A percentile compares a stretch with the other conserved stretches of the same genome.
Evolutionary conservation across 2,329 filamentous ascomycete genomes (phyloP).

Genomic region (Teratosphaeria pseudoeucalypti): DNA sequence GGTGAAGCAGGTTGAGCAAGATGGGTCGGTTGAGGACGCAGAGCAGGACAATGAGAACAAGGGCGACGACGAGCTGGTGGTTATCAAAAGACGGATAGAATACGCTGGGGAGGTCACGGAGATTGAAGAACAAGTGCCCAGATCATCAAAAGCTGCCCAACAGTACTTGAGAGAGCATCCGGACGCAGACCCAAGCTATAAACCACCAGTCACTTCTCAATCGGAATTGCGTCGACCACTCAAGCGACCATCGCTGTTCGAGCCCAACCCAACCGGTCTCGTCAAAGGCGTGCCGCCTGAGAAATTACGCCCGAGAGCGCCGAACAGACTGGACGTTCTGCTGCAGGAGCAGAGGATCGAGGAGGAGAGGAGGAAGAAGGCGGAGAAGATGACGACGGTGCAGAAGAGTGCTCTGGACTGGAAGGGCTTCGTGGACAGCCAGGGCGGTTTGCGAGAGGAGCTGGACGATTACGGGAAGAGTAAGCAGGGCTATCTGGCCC

Average conservation of each 20-base stretch:
- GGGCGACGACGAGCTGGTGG: constrained; percentile 37
- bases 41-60: constrained; percentile 17
- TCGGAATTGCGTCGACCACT: constrained; percentile 31
- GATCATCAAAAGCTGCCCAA: constrained; percentile 45
- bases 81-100: constrained; percentile 47
- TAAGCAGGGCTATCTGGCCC: constrained; percentile 50
- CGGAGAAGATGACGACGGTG: constrained; percentile 54
- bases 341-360: constrained; percentile 22
- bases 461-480: constrained; percentile 51
- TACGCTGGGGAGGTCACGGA: constrained; percentile 47
- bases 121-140: constrained; percentile 43
- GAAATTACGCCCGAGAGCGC: constrained; percentile 30
- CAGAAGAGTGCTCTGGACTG: constrained; percentile 57
- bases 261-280: constrained; percentile 39
- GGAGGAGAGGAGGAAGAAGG: constrained; percentile 31
- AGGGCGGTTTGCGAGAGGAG: constrained; percentile 51
- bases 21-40: constrained; percentile 2
- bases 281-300: constrained; percentile 37
- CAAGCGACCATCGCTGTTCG: constrained; percentile 39
- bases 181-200: constrained; percentile 22
- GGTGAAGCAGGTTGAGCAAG: constrained; percentile 8
- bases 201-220: constrained; percentile 12
- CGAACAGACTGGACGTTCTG: constrained; percentile 21
- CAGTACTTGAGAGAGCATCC: constrained; percentile 38
- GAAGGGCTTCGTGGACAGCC: constrained; percentile 50